Evolutionary conservation across 2,329 filamentous ascomycete genomes (phyloP), one percentile per base, ranked within the genome.

Genomic region (Beauveria rudraprayagi): DNA sequence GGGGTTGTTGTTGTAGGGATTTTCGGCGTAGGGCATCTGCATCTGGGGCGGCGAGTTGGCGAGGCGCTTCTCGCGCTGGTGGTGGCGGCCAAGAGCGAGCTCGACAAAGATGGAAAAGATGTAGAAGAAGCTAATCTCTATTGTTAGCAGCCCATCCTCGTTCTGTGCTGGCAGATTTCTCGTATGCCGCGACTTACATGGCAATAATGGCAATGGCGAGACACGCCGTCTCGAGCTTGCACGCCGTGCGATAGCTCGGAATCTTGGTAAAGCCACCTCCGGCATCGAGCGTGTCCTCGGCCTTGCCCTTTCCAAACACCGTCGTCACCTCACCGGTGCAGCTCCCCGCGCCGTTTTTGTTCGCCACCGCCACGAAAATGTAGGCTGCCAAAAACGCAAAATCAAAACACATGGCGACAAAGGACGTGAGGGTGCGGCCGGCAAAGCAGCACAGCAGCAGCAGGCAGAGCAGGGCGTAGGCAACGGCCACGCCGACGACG

Each of bases 141-240:
- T 10, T 48, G 10, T 48, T 11, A 43, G 40, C 40, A 43, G 40
- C 30, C 30, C 30, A 5, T 34, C 30, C 30, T 43, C 40, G 40
- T 43, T 43, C 16, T 17, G 40, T n/a, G 40, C 16, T 7, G 16
- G 17, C 16, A n/a, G 40, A n/a, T 22, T 28, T 2, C 14, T 28
- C 14, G 22, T 3, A 7, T 28, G 24, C 7, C n/a, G 22, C n/a
- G 22, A 63, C 79, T 76, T 78, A 92, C 86, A 89, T 85, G 69
- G 82, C 89, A 61, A 92, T 83, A 63, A 97, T 89, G 34, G 92
- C 78, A 17, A 94, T 86, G 3, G 90, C 89, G 65, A 97, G 87
- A 63, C 80, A 83, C 50, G 87, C 91, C 55, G 86, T 90, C 75
- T 96, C 85, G 66, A 96, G 77, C 62, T 80, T 80, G 78, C 92